phyloP scores from a whole-genome alignment of 192 early-diverging fungal species.

The Entomortierella lignicola region DNA sequence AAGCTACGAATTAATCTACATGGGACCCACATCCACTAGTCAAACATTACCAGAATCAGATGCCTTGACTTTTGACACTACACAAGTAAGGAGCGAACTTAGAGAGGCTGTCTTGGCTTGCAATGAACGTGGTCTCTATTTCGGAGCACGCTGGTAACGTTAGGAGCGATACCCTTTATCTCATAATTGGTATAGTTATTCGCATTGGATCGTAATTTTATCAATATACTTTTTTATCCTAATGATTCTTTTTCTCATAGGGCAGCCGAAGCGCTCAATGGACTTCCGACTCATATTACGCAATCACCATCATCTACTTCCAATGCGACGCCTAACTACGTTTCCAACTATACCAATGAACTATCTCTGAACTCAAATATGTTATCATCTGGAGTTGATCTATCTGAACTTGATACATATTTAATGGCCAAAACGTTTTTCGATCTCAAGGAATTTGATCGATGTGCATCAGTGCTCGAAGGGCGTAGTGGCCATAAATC shows the following conservation, averaged over 20 bases:
- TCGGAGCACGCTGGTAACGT: conserved; percentile 79
- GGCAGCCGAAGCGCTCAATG: conserved; percentile 64
- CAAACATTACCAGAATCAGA: not conserved
- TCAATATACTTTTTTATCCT: not conserved
- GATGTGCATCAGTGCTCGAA: conserved; percentile 64
- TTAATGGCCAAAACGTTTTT: conserved; percentile 79
- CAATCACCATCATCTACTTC: not conserved
- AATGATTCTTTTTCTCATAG: conserved; percentile 31
- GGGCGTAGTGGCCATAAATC: conserved; percentile 62
- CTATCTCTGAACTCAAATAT: conserved; percentile 4
- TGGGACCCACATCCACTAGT: not conserved
- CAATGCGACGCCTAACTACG: not conserved
- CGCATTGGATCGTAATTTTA: too few species aligned
- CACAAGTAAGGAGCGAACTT: conserved; percentile 52
- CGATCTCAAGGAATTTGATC: conserved; percentile 78
- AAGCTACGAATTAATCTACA: not conserved
- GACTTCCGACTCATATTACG: conserved; percentile 23
- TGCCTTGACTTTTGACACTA: not conserved
- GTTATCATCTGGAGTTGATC: conserved; percentile 3
- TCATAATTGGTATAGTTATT: not conserved
- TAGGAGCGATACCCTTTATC: not conserved
- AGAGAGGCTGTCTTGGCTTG: conserved; percentile 73
- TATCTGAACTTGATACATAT: conserved; percentile 62
- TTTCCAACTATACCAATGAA: conserved; percentile 4
- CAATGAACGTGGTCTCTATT: conserved; percentile 73